A percentile compares a stretch with the other conserved stretches of the same genome.
Evolutionary conservation across 2,329 filamentous ascomycete genomes (phyloP).

Genomic region (Neonectria neomacrospora): DNA sequence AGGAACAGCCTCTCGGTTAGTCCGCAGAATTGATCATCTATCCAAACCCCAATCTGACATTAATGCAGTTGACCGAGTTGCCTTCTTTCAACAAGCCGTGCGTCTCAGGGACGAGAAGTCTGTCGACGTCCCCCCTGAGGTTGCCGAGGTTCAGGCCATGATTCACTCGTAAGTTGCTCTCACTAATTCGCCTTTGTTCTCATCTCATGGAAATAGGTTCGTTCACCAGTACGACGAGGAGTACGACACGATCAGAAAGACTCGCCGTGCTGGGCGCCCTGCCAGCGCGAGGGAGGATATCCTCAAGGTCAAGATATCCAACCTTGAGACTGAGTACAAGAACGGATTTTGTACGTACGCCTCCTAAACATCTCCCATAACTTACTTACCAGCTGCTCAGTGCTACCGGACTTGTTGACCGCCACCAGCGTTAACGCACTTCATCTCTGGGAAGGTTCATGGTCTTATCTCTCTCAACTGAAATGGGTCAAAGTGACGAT

Average conservation of each 20-base stretch:
- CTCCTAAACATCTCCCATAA: background rate
- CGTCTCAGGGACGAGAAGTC: conserved; percentile 55
- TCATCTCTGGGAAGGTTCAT: conserved; percentile 82
- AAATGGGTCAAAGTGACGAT: conserved; percentile 80
- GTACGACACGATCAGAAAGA: conserved; percentile 71
- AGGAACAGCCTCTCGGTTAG: conserved; percentile 78
- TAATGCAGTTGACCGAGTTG: conserved; percentile 50
- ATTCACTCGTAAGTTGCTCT: conserved; percentile 65
- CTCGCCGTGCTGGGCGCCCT: conserved; percentile 81
- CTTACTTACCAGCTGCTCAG: conserved; percentile 51
- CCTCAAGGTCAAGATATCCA: conserved; percentile 75
- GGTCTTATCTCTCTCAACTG: conserved; percentile 81
- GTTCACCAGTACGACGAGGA: conserved; percentile 78
- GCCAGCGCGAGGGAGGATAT: conserved; percentile 81
- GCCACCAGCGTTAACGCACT: conserved; percentile 73
- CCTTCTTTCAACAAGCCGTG: conserved; percentile 76
- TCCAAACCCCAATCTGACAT: conserved; percentile 20
- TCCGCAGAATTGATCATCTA: conserved; percentile 14
- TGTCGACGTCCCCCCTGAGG: conserved; percentile 62
- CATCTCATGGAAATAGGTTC: conserved; percentile 56
- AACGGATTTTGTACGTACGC: conserved; percentile 78
- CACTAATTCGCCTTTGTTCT: background rate
- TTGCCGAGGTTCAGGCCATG: conserved; percentile 68
- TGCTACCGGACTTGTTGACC: conserved; percentile 79
- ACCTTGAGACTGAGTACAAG: conserved; percentile 81